Base-by-base conservation (phyloP, 768 basidiomycete genomes). In the Pleurotus pulmonarius region DNA sequence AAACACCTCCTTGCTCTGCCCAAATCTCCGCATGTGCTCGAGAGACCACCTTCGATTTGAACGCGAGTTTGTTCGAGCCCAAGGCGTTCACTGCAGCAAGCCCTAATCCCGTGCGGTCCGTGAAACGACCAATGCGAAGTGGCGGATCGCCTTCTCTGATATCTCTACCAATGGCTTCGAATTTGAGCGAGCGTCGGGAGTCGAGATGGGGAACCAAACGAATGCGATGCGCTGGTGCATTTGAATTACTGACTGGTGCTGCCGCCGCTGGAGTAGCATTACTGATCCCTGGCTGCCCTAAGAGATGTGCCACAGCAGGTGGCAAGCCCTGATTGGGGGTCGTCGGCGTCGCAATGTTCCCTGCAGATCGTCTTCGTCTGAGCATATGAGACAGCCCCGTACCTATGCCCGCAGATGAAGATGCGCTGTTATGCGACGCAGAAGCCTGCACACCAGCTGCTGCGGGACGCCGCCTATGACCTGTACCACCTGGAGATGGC, bases 191-290 rank as follows among this genome's bases (percentile, higher is more conserved):
- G 52, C 93, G 86, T 13, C 90, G 83, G 18, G 88, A 86, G 70
- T 98, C 96, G 65, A 98, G 85, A 65, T 98, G 93, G 11, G 96
- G 96, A 8, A 98, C 96, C 53, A 99, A 87, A 15, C 94, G 88
- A 65, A 98, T 92, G 59, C 92, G 89, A 65, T 91, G 87, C 4
- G 59, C 29, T 18, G 62, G 25, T 20, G 60, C 54, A 18, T 49
- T 48, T 34, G 66, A 16, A 66, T 59, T 5, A 66, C 58, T 40
- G 66, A 62, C 24, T 66, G 63, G 20, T 60, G 65, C 22, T 63
- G 63, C 65, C 25, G 51, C 64, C 56, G 39, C 12, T 54, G 43
- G 13, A 37, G 57, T 49, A 56, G 7, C 54, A 63, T 18, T 44
- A 56, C 29, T 18, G 45, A 46, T 26, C 12, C 48, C 56, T 20